Conservation (phyloP, 495 filamentous ascomycete species). For the Hypomontagnella monticulosa region DNA sequence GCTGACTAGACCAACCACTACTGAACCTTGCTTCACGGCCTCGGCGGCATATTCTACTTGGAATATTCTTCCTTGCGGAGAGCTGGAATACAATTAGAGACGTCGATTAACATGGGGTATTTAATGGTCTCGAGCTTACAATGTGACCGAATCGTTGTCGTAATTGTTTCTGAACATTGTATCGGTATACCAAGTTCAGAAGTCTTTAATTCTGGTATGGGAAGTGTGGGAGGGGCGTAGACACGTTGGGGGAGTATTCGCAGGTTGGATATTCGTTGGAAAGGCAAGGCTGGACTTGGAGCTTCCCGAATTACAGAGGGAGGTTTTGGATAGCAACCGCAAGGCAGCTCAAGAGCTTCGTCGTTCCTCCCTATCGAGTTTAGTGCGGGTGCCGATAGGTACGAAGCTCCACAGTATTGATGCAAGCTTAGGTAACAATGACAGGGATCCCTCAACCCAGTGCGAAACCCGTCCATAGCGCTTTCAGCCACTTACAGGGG, state of each 20-base stretch:
- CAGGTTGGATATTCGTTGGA: conserved; percentile 34
- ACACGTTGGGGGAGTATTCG: conserved; percentile 40
- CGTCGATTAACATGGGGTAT: conserved; percentile 34
- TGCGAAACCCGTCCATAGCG: background rate
- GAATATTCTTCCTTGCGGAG: conserved; percentile 98
- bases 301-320: conserved; percentile 24
- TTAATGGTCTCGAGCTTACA: conserved; percentile 67
- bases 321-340: conserved; percentile 24
- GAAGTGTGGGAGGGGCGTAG: conserved; percentile 30
- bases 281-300: conserved; percentile 40
- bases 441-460: background rate
- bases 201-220: background rate
- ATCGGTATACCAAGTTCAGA: conserved; percentile 33
- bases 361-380: conserved; percentile 40
- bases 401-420: conserved; percentile 8
- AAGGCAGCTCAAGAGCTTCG: conserved; percentile 52
- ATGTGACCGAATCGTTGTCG: conserved; percentile 99
- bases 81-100: conserved; percentile 64
- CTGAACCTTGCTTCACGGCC: conserved; percentile 98
- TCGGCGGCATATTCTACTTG: conserved; percentile 99
- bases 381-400: conserved; percentile 29
- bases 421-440: conserved; percentile 24
- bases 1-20: conserved; percentile 95
- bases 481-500: conserved; percentile 26
- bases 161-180: conserved; percentile 99